These are phyloP conservation scores for Aureobasidium sp. DNA, from an alignment of 2,329 filamentous ascomycete genomes.

Conservation along the genomic window DNA sequence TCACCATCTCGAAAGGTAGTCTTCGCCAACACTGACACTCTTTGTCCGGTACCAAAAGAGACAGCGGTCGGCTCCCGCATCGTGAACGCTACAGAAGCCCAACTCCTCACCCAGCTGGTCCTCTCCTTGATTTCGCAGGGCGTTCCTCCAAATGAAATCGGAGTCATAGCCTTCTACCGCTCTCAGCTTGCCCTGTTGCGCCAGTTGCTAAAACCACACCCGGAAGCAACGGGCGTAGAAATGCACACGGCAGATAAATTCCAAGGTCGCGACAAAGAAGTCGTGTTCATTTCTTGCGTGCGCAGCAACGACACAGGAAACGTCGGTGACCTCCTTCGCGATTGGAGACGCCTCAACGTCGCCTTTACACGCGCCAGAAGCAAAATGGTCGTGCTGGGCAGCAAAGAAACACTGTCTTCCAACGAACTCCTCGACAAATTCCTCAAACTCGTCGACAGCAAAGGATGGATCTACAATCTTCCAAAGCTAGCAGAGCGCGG, in stretches of 20 bases:
- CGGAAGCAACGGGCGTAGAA: constrained; percentile 58
- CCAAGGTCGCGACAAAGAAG: constrained; percentile 92
- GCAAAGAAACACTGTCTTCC: constrained; percentile 62
- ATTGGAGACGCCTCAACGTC: constrained; percentile 92
- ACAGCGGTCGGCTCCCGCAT: constrained; percentile 75
- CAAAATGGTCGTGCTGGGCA: constrained; percentile 84
- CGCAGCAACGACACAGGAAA: constrained; percentile 73
- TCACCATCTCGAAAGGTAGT: constrained; percentile 66
- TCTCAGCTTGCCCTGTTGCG: constrained; percentile 81
- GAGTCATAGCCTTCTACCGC: constrained; percentile 94
- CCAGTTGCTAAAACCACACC: constrained; percentile 50
- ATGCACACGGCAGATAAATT: constrained; percentile 97
- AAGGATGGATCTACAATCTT: constrained; percentile 57
- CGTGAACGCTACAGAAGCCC: constrained; percentile 78
- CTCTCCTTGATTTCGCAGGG: constrained; percentile 69
- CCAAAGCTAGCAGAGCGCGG: neutral
- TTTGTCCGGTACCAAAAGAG: constrained; percentile 60
- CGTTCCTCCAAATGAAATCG: constrained; percentile 68
- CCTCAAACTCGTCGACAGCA: constrained; percentile 67
- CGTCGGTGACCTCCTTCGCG: constrained; percentile 86
- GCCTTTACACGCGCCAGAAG: constrained; percentile 89
- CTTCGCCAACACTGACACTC: constrained; percentile 81
- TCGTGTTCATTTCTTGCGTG: constrained; percentile 80
- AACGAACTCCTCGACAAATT: constrained; percentile 72
- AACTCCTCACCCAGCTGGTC: constrained; percentile 71